These are phyloP conservation scores for Claviceps africana DNA, from an alignment of 2,329 filamentous ascomycete species.

Conservation along the genomic window DNA sequence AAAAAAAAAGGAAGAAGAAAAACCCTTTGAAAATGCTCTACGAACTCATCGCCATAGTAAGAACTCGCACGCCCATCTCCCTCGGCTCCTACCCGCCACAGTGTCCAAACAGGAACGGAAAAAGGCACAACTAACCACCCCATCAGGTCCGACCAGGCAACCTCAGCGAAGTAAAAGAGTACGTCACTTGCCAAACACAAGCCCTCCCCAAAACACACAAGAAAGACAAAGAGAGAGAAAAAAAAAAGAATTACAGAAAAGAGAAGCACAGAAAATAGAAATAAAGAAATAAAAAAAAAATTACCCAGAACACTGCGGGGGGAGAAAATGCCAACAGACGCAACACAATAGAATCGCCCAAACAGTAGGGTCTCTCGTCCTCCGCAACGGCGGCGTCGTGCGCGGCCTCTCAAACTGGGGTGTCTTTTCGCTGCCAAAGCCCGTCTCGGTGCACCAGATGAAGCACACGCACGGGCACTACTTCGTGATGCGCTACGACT, in stretches of 20 bases:
- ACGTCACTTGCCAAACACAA: conserved; percentile 23
- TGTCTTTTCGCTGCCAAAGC: conserved; percentile 70
- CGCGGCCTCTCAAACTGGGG: conserved; percentile 95
- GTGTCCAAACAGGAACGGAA: not conserved
- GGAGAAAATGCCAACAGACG: not conserved
- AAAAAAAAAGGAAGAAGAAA: no score
- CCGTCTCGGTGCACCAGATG: conserved; percentile 66
- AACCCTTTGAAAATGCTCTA: conserved; percentile 62
- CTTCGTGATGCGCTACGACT: conserved; percentile 95
- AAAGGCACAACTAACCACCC: conserved; percentile 6
- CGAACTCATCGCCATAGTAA: conserved; percentile 89
- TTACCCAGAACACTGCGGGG: no score
- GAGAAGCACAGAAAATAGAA: no score
- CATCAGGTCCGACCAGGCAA: conserved; percentile 82
- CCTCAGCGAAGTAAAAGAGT: conserved; percentile 91
- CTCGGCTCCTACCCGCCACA: no score
- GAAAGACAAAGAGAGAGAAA: no score
- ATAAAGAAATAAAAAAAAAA: not conserved
- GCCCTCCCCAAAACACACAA: conserved; percentile 1
- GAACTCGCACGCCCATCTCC: conserved; percentile 18
- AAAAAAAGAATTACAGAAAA: not conserved
- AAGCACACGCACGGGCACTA: conserved; percentile 81
- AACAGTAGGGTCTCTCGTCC: conserved; percentile 68
- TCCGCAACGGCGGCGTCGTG: conserved; percentile 74
- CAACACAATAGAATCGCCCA: conserved; percentile 60